Conservation (phyloP, 1,139 yeast species). For the Yarrowia galli region DNA sequence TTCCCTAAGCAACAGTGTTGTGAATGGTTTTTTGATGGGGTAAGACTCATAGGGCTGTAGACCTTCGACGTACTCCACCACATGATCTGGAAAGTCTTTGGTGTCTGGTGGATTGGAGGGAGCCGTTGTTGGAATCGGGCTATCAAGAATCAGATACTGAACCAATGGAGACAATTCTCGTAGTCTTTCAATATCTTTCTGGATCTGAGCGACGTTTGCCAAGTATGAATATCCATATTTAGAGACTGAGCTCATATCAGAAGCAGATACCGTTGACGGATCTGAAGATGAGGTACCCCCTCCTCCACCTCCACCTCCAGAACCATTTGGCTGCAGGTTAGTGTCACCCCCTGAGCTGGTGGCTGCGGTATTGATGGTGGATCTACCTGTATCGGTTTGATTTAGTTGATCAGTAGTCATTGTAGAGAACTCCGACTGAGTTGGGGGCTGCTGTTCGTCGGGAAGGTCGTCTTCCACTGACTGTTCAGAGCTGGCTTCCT, state of each 20-base stretch:
- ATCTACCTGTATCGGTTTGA: background rate
- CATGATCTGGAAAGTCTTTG: slow-evolving; percentile 3
- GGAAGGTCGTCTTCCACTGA: background rate
- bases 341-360: background rate
- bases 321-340: background rate
- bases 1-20: slow-evolving; percentile 1
- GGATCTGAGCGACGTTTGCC: background rate
- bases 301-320: background rate
- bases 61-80: slow-evolving; percentile 4
- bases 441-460: slow-evolving; percentile 1
- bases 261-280: background rate
- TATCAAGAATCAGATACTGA: slow-evolving; percentile 14
- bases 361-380: background rate
- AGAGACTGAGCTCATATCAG: background rate
- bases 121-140: background rate
- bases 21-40: background rate
- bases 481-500: background rate
- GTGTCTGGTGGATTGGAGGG: slow-evolving; percentile 3
- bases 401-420: background rate
- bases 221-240: background rate
- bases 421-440: background rate
- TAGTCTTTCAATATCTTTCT: background rate
- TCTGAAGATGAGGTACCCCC: background rate
- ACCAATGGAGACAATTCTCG: slow-evolving; percentile 24
- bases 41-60: background rate